These are phyloP conservation scores for Candida schatavii DNA, from an alignment of 805 yeast genomes.

Conservation along the genomic window DNA sequence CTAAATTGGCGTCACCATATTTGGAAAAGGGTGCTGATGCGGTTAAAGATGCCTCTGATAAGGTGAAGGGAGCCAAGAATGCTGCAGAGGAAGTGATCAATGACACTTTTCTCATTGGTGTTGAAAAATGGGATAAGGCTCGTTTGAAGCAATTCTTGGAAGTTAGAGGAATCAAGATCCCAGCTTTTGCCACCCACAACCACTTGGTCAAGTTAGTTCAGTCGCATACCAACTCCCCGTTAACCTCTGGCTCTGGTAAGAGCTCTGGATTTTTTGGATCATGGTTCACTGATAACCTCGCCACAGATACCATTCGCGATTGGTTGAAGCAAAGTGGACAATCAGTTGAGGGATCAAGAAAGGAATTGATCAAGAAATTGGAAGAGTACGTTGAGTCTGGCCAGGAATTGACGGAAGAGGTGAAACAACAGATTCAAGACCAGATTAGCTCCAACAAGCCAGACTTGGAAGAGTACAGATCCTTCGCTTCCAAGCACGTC, in stretches of 20 bases:
- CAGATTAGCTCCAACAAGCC: slow-evolving; percentile 19
- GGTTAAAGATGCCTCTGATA: slow-evolving; percentile 20
- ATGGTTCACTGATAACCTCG: slow-evolving; percentile 35
- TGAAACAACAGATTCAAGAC: slow-evolving; percentile 9
- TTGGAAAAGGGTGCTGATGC: slow-evolving; percentile 25
- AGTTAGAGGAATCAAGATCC: slow-evolving; percentile 37
- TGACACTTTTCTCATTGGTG: slow-evolving; percentile 44
- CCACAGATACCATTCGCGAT: slow-evolving; percentile 33
- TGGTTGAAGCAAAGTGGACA: slow-evolving; percentile 38
- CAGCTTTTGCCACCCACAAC: slow-evolving; percentile 36
- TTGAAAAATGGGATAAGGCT: slow-evolving; percentile 47
- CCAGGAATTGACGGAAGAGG: slow-evolving; percentile 5
- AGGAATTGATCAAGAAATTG: slow-evolving; percentile 18
- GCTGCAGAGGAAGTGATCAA: slow-evolving; percentile 35
- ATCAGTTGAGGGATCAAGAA: slow-evolving; percentile 20
- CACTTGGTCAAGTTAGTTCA: slow-evolving; percentile 40
- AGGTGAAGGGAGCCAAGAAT: slow-evolving; percentile 10
- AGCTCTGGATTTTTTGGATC: slow-evolving; percentile 20
- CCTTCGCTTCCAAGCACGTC: slow-evolving; percentile 19
- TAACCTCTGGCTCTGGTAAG: slow-evolving; percentile 11
- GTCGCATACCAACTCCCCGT: slow-evolving; percentile 34
- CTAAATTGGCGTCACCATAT: slow-evolving; percentile 30
- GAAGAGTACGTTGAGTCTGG: slow-evolving; percentile 5
- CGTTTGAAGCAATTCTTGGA: slow-evolving; percentile 41
- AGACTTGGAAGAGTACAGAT: slow-evolving; percentile 13